These are phyloP conservation scores for Melaleuca quinquenervia DNA, from an alignment of 345 rosid species.

Conservation along the genomic window DNA sequence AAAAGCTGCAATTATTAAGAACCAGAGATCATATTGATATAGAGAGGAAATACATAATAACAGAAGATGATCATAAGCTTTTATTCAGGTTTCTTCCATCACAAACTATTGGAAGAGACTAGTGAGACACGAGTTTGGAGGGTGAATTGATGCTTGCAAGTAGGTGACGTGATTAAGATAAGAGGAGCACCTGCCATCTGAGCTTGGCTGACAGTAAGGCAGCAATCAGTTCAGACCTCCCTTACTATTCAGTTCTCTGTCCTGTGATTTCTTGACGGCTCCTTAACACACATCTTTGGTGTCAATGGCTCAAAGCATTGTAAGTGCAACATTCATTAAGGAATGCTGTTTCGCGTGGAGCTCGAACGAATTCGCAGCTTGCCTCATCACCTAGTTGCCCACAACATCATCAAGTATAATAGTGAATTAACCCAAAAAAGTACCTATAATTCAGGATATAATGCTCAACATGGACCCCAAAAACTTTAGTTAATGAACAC, in stretches of 20 bases:
- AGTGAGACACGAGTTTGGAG: neutral
- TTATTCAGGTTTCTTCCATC: neutral
- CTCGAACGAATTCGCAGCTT: neutral
- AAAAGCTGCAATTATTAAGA: neutral
- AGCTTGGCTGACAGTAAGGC: neutral
- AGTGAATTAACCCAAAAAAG: neutral
- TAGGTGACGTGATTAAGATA: neutral
- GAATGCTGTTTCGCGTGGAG: no score
- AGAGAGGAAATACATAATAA: neutral
- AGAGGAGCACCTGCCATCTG: neutral
- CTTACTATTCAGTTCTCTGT: neutral
- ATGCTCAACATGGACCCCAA: neutral
- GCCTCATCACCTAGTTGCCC: neutral
- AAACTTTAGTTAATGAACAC: neutral
- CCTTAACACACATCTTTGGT: neutral
- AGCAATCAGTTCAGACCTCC: neutral
- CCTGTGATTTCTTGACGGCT: neutral
- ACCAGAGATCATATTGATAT: neutral
- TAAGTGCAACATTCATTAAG: neutral
- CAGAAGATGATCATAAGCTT: neutral
- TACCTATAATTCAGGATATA: no score
- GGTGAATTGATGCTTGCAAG: neutral
- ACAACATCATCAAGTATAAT: neutral
- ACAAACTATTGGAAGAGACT: neutral
- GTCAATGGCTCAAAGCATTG: neutral